Evolutionary conservation across 129 eudicot species (phyloP), one percentile per base, ranked within the genome.

Genomic region (Chrysanthemum lavandulifolium): DNA sequence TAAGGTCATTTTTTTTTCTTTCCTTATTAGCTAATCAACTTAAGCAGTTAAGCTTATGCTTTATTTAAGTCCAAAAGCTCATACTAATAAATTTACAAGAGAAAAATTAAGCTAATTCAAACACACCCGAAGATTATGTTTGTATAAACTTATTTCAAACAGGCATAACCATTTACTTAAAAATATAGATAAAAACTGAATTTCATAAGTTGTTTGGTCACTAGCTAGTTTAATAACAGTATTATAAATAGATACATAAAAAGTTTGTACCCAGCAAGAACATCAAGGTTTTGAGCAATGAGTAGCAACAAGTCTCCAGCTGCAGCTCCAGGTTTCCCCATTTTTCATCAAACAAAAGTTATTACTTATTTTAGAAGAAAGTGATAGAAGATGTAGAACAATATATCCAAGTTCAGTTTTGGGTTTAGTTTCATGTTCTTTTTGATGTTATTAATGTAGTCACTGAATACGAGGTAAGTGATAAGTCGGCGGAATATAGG

Each of bases 231-330:
- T 0, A 49, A 48, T 10, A 25, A 43, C 10, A 62, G 6, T 10
- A 14, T 56, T 21, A 40, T 15, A 25, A 10, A 7, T 16, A 25
- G 8, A 50, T 8, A 12, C 13, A 40, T 12, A 58, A 11, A 5
- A 51, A 58, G 14, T 25, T 13, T 14, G 29, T 79, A 93, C 98
- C 98, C 96, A 16, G 96, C 98, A 73, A 93, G 89, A 81, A 93
- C 77, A 70, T 93, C 96, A 50, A 93, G 76, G 74, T 93, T 93
- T 61, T 77, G 75, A 78, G 76, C 79, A 10, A 93, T 51, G 40
- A 93, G 84, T 52, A 87, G 89, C 61, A 90, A 80, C 68, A 90
- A 84, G 74, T 75, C 87, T 31, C 78, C 85, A 72, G 77, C 88
- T 11, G 88, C 89, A 81, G 85, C 84, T 84, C 96, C 84, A 89